Base-by-base conservation (phyloP, 1,139 yeast genomes). In the Candida sanyaensis region DNA sequence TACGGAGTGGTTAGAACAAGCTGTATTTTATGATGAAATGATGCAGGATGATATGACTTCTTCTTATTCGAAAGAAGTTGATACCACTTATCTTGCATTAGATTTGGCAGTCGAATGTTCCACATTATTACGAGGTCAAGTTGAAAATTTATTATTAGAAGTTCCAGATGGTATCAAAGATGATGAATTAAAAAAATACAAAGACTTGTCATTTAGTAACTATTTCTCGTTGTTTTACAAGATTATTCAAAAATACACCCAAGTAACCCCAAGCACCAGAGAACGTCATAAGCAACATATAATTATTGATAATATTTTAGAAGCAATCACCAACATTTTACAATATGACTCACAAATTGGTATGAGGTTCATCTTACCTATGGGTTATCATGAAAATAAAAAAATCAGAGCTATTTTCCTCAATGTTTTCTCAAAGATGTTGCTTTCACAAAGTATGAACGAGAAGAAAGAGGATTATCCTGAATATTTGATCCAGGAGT, bases 311-410 rank as follows among this genome's bases (percentile, higher is more conserved):
- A 82, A 86, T 61, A 83, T 87, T n/a, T 80, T 88, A 46, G 71
- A 74, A 34, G 81, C 89, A 36, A 73, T 89, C 42, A 83, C 92
- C 1, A 86, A 86, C 55, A 64, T 90, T 38, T 71, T 90, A 44
- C 84, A 80, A 56, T 78, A 88, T 9, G 91, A 90, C 59, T 83
- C 86, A 2, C 91, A 86, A 53, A 83, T 88, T 43, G 96, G 96
- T 8, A 73, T 89, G 61, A 84, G 83, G 47, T 82, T 83, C 63
- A 91, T 92, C 1, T 66, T 90, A 12, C 91, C 95, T 0, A 73
- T 89, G 60, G 96, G 96, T 0, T 87, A 83, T 57, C 90, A 89
- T 56, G 80, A 78, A 36, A 87, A 87, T 59, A 66, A 69, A 21
- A 78, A 82, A 47, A 81, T 88, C 30, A 70, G 96, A 50, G 71